phyloP scores from a whole-genome alignment of 306 rosid species.

The Pterocarpus macrocarpus region DNA sequence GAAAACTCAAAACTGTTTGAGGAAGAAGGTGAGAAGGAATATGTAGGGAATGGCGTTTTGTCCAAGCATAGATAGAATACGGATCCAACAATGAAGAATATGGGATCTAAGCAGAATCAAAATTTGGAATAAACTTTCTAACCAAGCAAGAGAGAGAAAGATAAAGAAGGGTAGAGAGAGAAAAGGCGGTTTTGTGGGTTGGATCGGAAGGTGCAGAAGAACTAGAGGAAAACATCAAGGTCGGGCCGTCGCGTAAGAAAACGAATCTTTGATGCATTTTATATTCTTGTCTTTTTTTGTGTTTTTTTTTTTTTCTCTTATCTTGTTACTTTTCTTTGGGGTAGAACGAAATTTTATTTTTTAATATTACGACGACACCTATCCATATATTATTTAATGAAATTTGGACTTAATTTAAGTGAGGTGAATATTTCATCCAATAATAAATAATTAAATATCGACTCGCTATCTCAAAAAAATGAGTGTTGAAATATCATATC shows the following conservation, averaged over 20 bases:
- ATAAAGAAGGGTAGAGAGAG: conserved; percentile 1
- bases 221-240: conserved; percentile 55
- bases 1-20: conserved; percentile 18
- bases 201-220: conserved; percentile 46
- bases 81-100: conserved; percentile 64
- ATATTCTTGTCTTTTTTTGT: neutral
- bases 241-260: conserved; percentile 91
- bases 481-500: too few species aligned
- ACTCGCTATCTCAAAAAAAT: too few species aligned
- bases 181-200: neutral
- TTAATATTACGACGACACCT: too few species aligned
- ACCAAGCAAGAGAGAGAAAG: conserved; percentile 22
- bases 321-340: neutral
- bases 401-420: too few species aligned
- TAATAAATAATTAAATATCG: too few species aligned
- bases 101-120: conserved; percentile 81
- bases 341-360: too few species aligned
- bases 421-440: too few species aligned
- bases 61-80: conserved; percentile 52
- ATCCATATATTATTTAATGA: too few species aligned
- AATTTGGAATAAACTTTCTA: conserved; percentile 65
- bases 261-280: conserved; percentile 67
- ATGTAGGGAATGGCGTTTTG: conserved; percentile 49
- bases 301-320: neutral
- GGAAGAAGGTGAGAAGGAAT: conserved; percentile 40